Evolutionary conservation across 1,284 basidiomycete species (phyloP).

Genomic region (Anthracocystis setariae): DNA sequence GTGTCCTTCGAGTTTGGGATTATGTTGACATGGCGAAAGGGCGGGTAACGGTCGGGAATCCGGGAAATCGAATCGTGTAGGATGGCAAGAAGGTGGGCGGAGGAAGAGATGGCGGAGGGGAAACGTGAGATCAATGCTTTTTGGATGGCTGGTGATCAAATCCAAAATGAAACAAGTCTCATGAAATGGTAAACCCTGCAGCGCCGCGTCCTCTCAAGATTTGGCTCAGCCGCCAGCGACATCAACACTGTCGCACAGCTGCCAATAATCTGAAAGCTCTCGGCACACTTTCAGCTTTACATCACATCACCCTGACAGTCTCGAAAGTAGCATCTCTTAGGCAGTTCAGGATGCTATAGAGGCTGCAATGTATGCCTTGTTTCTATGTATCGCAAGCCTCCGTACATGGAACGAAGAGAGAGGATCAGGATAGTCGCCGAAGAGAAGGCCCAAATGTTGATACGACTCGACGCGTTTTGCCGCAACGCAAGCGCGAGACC

Average conservation of each 20-base stretch:
- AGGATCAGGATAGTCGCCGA: neutral
- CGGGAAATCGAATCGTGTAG: neutral
- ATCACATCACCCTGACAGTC: too few relatives aligned
- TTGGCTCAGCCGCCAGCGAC: slow-evolving; percentile 5
- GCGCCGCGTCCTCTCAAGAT: slow-evolving; percentile 7
- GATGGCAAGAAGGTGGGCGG: neutral
- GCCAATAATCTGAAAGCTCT: too few relatives aligned
- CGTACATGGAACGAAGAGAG: too few relatives aligned
- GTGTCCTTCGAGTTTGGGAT: neutral
- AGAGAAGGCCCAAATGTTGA: neutral
- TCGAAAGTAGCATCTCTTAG: too few relatives aligned
- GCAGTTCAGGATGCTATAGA: too few relatives aligned
- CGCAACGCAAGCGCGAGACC: slow-evolving; percentile 2
- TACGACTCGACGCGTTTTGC: neutral
- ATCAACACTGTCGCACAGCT: too few relatives aligned
- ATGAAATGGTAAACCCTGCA: slow-evolving; percentile 7
- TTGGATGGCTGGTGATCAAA: too few relatives aligned
- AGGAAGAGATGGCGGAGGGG: neutral
- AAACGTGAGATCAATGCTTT: too few relatives aligned
- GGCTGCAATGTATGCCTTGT: too few relatives aligned
- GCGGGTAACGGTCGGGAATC: neutral
- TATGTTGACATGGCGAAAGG: neutral
- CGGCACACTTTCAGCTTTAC: too few relatives aligned
- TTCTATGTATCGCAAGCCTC: too few relatives aligned
- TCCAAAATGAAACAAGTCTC: too few relatives aligned